Conservation (phyloP, 768 basidiomycete species). For the Lactifluus hygrophoroides region DNA sequence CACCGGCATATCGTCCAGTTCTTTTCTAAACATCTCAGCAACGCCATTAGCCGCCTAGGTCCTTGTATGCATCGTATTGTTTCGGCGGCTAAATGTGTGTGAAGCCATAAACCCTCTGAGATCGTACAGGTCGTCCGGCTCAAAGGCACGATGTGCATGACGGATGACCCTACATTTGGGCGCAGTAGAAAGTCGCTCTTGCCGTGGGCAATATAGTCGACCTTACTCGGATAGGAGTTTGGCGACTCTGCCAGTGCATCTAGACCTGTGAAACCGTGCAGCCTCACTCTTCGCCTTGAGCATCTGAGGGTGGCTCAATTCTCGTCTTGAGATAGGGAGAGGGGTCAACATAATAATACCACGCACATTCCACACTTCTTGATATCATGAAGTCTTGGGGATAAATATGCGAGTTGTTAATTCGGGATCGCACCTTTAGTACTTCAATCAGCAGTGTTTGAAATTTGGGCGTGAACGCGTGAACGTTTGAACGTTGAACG, state of each 20-base stretch:
- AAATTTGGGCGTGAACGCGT: too few relatives aligned
- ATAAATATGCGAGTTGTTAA: too few relatives aligned
- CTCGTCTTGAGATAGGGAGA: too few relatives aligned
- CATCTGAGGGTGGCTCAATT: too few relatives aligned
- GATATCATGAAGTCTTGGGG: too few relatives aligned
- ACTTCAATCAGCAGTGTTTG: too few relatives aligned
- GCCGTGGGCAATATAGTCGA: constrained; percentile 91
- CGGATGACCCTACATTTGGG: constrained; percentile 88
- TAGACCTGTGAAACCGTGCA: constrained; percentile 73
- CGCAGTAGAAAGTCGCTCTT: constrained; percentile 95
- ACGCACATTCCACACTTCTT: too few relatives aligned
- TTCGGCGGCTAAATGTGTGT: constrained; percentile 83
- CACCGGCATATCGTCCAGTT: constrained; percentile 94
- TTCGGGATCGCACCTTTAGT: too few relatives aligned
- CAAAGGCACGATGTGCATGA: constrained; percentile 82
- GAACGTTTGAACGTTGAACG: too few relatives aligned
- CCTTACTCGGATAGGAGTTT: too few relatives aligned
- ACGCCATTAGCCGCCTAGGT: constrained; percentile 96
- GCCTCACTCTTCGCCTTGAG: constrained; percentile 43
- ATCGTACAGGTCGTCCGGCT: constrained; percentile 90
- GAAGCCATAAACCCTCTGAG: constrained; percentile 96
- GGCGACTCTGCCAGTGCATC: too few relatives aligned
- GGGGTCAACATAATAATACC: too few relatives aligned
- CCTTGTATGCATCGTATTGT: constrained; percentile 83
- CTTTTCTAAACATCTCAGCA: constrained; percentile 84